These are phyloP conservation scores for Aspergillus sp. DNA, from an alignment of 2,329 filamentous ascomycete species.

Conservation along the genomic window DNA sequence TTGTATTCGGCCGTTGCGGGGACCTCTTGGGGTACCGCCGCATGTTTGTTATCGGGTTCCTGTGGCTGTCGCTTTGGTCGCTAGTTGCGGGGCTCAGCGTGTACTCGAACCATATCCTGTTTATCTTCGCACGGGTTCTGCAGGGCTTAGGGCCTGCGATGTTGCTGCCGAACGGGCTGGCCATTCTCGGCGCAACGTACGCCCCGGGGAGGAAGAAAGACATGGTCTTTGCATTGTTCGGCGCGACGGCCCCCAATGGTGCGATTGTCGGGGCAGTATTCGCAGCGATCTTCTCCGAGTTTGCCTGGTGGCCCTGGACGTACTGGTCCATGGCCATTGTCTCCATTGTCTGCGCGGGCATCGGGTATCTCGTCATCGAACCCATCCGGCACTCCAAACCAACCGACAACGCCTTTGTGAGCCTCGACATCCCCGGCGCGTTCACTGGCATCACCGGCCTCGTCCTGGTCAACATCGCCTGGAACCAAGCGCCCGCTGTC, in stretches of 20 bases:
- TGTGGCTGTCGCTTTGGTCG: constrained; percentile 39
- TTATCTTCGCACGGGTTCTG: constrained; percentile 54
- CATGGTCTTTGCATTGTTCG: constrained; percentile 58
- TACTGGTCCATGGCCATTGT: constrained; percentile 46
- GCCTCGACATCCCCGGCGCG: constrained; percentile 43
- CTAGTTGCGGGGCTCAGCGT: constrained; percentile 37
- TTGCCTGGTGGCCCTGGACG: constrained; percentile 55
- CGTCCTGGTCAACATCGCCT: constrained; percentile 65
- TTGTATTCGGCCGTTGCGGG: constrained; percentile 38
- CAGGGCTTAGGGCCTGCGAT: constrained; percentile 59
- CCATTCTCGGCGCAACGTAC: constrained; percentile 61
- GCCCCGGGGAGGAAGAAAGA: constrained; percentile 58
- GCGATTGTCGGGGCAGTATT: constrained; percentile 44
- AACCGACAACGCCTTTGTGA: constrained; percentile 17
- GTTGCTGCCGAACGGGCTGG: constrained; percentile 39
- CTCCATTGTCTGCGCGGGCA: constrained; percentile 36
- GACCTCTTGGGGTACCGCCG: constrained; percentile 40
- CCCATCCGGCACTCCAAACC: constrained; percentile 15
- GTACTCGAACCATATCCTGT: constrained; percentile 47
- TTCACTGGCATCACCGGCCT: constrained; percentile 54
- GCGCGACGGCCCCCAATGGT: constrained; percentile 50
- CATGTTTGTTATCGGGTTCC: constrained; percentile 36
- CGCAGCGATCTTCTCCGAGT: constrained; percentile 39
- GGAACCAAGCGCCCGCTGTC: constrained; percentile 63
- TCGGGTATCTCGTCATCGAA: constrained; percentile 36